Base-by-base conservation (phyloP, 129 eudicot species). In the Flaveria brownii region DNA sequence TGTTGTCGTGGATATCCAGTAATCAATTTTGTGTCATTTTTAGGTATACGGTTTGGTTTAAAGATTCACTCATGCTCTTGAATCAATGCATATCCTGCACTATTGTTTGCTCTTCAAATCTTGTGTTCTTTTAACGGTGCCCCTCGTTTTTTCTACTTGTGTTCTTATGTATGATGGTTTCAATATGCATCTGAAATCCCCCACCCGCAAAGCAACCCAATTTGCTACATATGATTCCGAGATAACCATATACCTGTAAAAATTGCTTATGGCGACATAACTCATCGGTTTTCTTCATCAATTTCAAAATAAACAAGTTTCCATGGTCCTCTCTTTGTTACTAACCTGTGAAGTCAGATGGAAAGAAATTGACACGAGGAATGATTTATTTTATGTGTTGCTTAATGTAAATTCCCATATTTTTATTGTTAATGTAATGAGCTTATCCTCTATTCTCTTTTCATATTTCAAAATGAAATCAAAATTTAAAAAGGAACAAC, bases 271-370 rank as follows among this genome's bases (percentile, higher is more conserved):
- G 5, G 10, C 52, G 66, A 59, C 45, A 73, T 41, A 45, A 45
- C 49, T 84, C 82, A 88, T 50, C 61, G 49, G 68, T 25, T 73
- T 8, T 82, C 78, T 85, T 87, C 60, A 62, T 88, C 84, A 16
- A 71, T 50, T 76, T 89, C 81, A 26, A 87, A 78, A 90, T 81
- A 81, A 57, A 94, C 82, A 72, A 68, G 84, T 82, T 80, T 79
- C 98, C 97, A 94, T 50, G 97, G 98, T 51, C 98, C 98, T 55
- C 51, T 80, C 80, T 82, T 85, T 65, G 93, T 80, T 81, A 88
- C 82, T 79, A 94, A 72, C 88, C 98, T 92, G 78, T 39, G 73
- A 39, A 83, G 18, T 52, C 20, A 76, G 5, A 13, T n/a, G 4
- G 18, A 70, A 9, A 50, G 20, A 68, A 51, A 3, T 16, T 51